Evolutionary conservation across 768 basidiomycete genomes (phyloP).

Genomic region (Chalciporus piperatus): DNA sequence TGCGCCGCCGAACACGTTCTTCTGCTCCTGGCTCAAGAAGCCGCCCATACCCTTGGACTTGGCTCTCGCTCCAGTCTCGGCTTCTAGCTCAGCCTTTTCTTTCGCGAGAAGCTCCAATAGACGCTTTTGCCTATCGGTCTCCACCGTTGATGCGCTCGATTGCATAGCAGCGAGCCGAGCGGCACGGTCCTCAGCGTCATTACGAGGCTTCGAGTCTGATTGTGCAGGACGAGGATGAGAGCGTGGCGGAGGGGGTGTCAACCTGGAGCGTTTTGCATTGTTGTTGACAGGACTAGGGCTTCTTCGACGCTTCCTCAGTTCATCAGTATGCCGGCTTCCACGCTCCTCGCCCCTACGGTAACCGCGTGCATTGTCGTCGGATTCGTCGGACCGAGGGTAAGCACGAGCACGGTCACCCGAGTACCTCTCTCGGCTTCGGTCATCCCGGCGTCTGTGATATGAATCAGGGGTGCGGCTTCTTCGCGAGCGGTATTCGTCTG

Average conservation of each 20-base stretch:
- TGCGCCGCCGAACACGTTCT: slow-evolving; percentile 75
- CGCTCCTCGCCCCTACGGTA: slow-evolving; percentile 27
- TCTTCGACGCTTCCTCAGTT: slow-evolving; percentile 38
- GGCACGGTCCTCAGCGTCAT: slow-evolving; percentile 55
- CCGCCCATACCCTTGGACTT: slow-evolving; percentile 77
- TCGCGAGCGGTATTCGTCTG: slow-evolving; percentile 20
- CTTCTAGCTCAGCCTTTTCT: slow-evolving; percentile 76
- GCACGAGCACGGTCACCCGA: slow-evolving; percentile 28
- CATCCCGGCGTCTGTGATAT: slow-evolving; percentile 12
- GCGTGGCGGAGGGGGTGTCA: slow-evolving; percentile 35
- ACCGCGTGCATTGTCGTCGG: slow-evolving; percentile 39
- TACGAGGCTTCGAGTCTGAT: slow-evolving; percentile 13
- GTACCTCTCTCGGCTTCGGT: slow-evolving; percentile 1
- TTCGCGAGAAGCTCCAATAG: slow-evolving; percentile 65
- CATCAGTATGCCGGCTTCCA: slow-evolving; percentile 23
- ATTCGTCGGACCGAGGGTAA: slow-evolving; percentile 54
- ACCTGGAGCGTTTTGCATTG: slow-evolving; percentile 50
- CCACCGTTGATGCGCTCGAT: slow-evolving; percentile 63
- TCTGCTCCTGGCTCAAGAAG: slow-evolving; percentile 82
- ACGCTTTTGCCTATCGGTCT: slow-evolving; percentile 67
- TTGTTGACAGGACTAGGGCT: slow-evolving; percentile 33
- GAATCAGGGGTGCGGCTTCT: slow-evolving; percentile 31
- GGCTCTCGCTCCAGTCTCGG: slow-evolving; percentile 61
- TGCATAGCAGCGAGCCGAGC: slow-evolving; percentile 92
- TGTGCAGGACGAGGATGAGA: slow-evolving; percentile 19